Percentiles rank a stretch among this genome's conserved stretches.
These are phyloP conservation scores for Colletotrichum trifolii DNA, from an alignment of 2,329 filamentous ascomycete species.

Conservation along the genomic window DNA sequence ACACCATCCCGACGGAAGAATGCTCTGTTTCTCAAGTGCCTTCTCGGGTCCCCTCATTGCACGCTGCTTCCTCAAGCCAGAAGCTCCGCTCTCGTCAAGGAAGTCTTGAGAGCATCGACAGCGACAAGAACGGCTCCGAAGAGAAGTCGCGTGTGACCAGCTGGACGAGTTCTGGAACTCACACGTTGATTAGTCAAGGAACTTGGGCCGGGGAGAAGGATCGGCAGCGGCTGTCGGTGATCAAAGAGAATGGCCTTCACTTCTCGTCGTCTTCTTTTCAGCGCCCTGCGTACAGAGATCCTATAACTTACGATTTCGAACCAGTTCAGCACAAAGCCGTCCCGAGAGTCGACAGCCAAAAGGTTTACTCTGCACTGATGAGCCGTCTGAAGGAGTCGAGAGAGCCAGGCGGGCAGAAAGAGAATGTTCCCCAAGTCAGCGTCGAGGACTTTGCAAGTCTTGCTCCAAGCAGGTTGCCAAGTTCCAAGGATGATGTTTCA, in stretches of 20 bases:
- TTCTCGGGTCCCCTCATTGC: constrained; percentile 62
- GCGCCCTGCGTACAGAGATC: constrained; percentile 41
- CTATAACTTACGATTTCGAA: constrained; percentile 31
- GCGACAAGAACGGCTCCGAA: constrained; percentile 53
- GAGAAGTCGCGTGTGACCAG: constrained; percentile 76
- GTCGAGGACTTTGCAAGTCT: not conserved
- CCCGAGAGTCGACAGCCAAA: constrained; percentile 61
- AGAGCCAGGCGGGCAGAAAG: not conserved
- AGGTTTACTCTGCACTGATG: constrained; percentile 74
- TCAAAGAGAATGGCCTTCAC: constrained; percentile 66
- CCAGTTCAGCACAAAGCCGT: constrained; percentile 34
- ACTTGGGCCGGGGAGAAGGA: constrained; percentile 55
- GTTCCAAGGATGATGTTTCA: not conserved
- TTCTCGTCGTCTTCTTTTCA: constrained; percentile 52
- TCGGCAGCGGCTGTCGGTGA: constrained; percentile 70
- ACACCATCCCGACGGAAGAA: constrained; percentile 50
- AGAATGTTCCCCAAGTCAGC: not conserved
- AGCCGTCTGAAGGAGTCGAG: constrained; percentile 60
- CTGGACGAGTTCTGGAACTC: constrained; percentile 74
- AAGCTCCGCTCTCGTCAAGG: constrained; percentile 64
- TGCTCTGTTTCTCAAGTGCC: constrained; percentile 60
- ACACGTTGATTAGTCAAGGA: constrained; percentile 61
- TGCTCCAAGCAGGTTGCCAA: not conserved
- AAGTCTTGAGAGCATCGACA: constrained; percentile 62
- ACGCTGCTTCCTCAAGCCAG: constrained; percentile 57